phyloP scores from a whole-genome alignment of 306 rosid species.

The Prinsepia uniflora region DNA sequence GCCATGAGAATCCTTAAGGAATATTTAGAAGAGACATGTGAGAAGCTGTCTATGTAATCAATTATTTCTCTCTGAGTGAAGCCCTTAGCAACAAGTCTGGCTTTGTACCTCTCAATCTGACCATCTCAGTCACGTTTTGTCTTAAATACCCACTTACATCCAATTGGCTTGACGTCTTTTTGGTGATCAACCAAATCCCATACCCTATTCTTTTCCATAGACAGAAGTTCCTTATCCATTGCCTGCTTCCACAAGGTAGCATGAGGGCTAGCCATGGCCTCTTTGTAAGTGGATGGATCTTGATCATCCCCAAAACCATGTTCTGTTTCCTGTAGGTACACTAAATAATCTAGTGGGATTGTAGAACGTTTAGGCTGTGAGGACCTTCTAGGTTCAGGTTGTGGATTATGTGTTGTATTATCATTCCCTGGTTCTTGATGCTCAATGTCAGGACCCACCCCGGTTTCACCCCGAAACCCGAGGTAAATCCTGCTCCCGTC shows the following conservation, averaged over 20 bases:
- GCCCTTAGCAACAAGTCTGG: background rate
- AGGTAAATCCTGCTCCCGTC: no score
- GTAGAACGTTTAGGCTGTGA: no score
- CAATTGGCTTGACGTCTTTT: background rate
- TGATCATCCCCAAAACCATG: no score
- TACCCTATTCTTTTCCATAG: background rate
- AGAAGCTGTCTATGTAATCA: background rate
- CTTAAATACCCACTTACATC: background rate
- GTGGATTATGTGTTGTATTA: fast-evolving
- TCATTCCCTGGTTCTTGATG: no score
- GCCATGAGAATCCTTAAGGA: background rate
- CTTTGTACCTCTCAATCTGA: background rate
- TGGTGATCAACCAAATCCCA: background rate
- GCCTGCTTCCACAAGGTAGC: background rate
- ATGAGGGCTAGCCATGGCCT: no score
- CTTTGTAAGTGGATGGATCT: no score
- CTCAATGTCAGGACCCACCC: no score
- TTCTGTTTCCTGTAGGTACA: no score
- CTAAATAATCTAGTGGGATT: no score
- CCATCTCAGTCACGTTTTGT: background rate
- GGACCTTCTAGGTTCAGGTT: no score
- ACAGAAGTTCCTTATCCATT: background rate
- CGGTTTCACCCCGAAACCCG: no score
- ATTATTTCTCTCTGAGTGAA: background rate
- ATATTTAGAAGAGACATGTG: no score